Conservation (phyloP, 306 rosid genomes). For the Fragaria vesca region DNA sequence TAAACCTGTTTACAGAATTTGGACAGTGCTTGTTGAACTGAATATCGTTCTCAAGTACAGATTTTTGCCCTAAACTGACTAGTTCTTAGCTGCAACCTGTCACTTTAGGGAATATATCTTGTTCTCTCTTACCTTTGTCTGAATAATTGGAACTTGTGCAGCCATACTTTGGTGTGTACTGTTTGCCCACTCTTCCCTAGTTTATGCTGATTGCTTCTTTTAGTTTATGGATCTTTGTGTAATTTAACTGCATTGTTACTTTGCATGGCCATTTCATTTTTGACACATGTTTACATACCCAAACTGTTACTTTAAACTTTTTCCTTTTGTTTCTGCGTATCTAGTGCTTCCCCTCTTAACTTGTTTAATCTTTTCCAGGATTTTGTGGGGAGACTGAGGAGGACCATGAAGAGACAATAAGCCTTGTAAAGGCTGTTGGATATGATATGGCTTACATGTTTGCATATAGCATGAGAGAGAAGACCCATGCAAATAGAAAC, state of each 20-base stretch:
- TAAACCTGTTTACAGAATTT: neutral
- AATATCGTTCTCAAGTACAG: neutral
- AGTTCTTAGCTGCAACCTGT: neutral
- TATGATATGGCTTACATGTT: conserved; percentile 98
- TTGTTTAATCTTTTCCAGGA: conserved; percentile 48
- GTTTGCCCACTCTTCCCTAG: neutral
- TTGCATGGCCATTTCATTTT: neutral
- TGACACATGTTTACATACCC: too few species aligned
- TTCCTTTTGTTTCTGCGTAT: neutral
- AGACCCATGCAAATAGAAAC: conserved; percentile 94
- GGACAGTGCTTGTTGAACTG: neutral
- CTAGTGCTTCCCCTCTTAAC: neutral
- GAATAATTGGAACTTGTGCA: neutral
- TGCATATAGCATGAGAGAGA: conserved; percentile 99
- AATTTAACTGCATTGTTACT: neutral
- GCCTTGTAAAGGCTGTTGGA: conserved; percentile 66
- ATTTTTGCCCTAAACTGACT: neutral
- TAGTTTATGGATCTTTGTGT: neutral
- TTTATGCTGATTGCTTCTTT: conserved; percentile 14
- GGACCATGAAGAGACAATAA: conserved; percentile 74
- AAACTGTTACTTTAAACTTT: too few species aligned
- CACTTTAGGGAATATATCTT: neutral
- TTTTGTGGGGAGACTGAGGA: conserved; percentile 95
- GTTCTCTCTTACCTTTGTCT: neutral
- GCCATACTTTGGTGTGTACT: neutral